These are phyloP conservation scores for Backusella mclennaniae DNA, from an alignment of 192 early-diverging fungal genomes.

Conservation along the genomic window DNA sequence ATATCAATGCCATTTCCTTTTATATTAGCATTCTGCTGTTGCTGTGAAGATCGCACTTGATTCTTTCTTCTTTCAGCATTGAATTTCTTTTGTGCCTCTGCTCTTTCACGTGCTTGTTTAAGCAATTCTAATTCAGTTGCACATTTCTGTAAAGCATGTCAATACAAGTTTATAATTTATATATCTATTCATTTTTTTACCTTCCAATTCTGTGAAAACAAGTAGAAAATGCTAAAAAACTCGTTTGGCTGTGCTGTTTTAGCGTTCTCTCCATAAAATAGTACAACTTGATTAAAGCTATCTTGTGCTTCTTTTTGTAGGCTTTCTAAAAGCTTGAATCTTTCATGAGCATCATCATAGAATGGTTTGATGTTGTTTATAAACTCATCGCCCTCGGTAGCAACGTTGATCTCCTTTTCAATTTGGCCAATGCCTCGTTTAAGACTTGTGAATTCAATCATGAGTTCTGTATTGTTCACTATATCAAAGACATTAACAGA, in stretches of 20 bases:
- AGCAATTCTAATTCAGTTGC: constrained; percentile 14
- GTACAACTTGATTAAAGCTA: constrained; percentile 56
- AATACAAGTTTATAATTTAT: background rate
- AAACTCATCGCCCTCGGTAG: constrained; percentile 57
- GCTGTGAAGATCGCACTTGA: background rate
- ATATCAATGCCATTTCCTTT: constrained; percentile 16
- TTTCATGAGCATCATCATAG: constrained; percentile 48
- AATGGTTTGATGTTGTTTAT: constrained; percentile 61
- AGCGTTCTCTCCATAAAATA: constrained; percentile 72
- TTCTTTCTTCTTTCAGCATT: constrained; percentile 37
- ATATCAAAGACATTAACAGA: background rate
- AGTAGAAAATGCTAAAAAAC: constrained; percentile 82
- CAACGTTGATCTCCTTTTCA: constrained; percentile 36
- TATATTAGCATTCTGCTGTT: background rate
- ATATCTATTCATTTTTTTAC: constrained; percentile 24
- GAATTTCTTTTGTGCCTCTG: constrained; percentile 45
- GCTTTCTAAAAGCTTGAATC: constrained; percentile 51
- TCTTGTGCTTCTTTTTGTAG: constrained; percentile 60
- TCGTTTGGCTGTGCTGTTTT: constrained; percentile 70
- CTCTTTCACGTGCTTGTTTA: constrained; percentile 38
- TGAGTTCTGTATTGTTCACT: constrained; percentile 32
- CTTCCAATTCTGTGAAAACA: constrained; percentile 70
- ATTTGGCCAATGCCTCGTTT: constrained; percentile 41
- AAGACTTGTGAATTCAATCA: constrained; percentile 42
- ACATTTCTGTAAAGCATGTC: constrained; percentile 20